Base-by-base conservation (phyloP, 2,329 filamentous ascomycete species). In the Coniochaeta ligniaria region DNA sequence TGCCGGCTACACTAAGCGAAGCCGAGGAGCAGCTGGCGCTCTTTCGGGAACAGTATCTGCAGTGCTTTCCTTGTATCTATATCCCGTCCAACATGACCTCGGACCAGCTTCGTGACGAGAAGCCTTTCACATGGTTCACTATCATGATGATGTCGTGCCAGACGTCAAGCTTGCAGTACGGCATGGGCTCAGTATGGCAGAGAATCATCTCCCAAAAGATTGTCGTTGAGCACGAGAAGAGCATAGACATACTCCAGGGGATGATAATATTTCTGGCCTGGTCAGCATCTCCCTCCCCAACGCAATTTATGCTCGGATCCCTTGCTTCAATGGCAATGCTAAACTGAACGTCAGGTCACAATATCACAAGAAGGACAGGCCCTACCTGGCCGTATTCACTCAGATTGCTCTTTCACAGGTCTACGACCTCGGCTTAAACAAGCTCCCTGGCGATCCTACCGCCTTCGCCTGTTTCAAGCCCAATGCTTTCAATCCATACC, bases 161-260 rank as follows among this genome's bases (percentile, higher is more conserved):
- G 63, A 77, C 76, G 1, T 69, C 72, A 0, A 66, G 71, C 3
- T 73, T 76, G 58, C 79, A 82, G 60, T 57, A 70, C 0, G 67
- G 69, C 1, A 66, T 81, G 38, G 72, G 73, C 38, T 74, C 75
- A 2, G 73, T 71, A 20, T 70, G 80, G 6, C 77, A 78, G 47
- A 72, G 76, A 52, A 73, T 78, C 28, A 59, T 83, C 16, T 75
- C 79, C 0, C 72, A 76, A n/a, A 76, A 75, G 60, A 70, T 83
- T 28, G 65, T 84, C 7, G 61, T 82, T 14, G 74, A 80, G 11
- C 71, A 75, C n/a, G 80, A 83, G 60, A 76, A 77, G 58, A 77
- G 69, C 56, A 70, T 84, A 43, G 83, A 86, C 63, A 63, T 85
- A 12, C 70, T 86, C 1, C 72, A 81, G 12, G 82, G 82, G 0